Base-by-base conservation (phyloP, 2,329 filamentous ascomycete genomes). In the Cercospora canescens region DNA sequence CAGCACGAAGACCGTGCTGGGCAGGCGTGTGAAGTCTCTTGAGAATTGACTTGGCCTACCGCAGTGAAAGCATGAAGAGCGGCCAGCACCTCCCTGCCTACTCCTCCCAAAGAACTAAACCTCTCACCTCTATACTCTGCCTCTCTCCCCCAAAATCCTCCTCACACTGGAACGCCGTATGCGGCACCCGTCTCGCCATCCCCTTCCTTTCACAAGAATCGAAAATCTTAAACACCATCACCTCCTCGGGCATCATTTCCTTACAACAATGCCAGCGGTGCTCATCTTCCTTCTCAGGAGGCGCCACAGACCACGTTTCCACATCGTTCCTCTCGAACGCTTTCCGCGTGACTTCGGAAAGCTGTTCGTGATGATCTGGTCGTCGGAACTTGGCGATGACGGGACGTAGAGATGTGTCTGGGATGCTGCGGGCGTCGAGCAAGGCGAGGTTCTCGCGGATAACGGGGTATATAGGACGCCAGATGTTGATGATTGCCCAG, bases 401-500 rank as follows among this genome's bases (percentile, higher is more conserved):
- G 37, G 45, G 56, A 32, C 54, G 60, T 16, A 67, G 45, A 28
- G 62, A 52, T 26, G 32, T 18, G 21, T 67, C 66, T 1, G 24
- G 26, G 18, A 60, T 50, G 8, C 56, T 62, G 35, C 66, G 34
- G 16, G 62, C 62, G 54, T 67, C 66, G 55, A 59, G 60, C 9
- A 67, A n/a, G 4, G 66, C 55, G 6, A 65, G 59, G 24, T 64
- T 61, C 16, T 62, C 54, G 12, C 62, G 35, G 1, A 62, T 67
- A 8, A 68, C 57, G 5, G 61, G 48, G 11, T 60, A 37, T 28
- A 68, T 62, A 1, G 66, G 66, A 16, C 66, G 60, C 66, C 66
- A 68, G 34, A 66, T 21, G 54, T 68, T 66, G 56, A 68, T 68
- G 16, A 67, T 64, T 26, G 61, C 65, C 65, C 65, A 64, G 21